Evolutionary conservation across 345 rosid genomes (phyloP), one percentile per base, ranked within the genome.

Genomic region (Conringia planisiliqua): DNA sequence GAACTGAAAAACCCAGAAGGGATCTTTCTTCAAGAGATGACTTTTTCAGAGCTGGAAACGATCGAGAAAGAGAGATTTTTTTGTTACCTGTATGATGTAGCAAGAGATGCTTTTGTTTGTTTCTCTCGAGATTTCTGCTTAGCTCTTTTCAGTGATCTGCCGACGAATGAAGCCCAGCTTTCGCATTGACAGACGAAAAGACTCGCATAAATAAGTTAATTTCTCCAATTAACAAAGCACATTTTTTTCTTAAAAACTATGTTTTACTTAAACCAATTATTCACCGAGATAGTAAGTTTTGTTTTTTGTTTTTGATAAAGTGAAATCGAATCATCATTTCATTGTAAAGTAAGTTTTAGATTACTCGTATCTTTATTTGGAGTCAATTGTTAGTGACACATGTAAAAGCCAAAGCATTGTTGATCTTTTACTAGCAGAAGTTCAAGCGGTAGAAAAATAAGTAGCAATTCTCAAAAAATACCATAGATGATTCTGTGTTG

Each of bases 401-500:
- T 22, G 24, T 22, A 22, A 22, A 22, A 2, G 1, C 24, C 1
- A 22, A 22, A 22, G 24, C 24, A 22, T 22, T 22, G 24, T 22
- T 22, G 24, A 22, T 22, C 24, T 22, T n/a, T n/a, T 22, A 22
- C 24, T 22, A 22, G 24, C 24, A 22, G 24, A 22, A 22, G 24
- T 22, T 22, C 24, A 2, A 22, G 24, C 24, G 24, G 1, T 22
- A 22, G 24, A 22, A 22, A 22, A 22, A 22, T 22, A 22, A 22
- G 24, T 22, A 22, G 24, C 2, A 22, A 22, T 22, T 22, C 24
- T 22, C 24, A 22, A 22, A 22, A 22, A 22, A n/a, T n/a, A 68
- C 6, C 29, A 68, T 74, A 30, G 74, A 59, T 14, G 73, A 75
- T 4, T 35, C 72, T 55, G 58, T 43, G 9, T 43, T 58, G 35